phyloP scores from a whole-genome alignment of 257 asterid species.

The Capsicum baccatum region DNA sequence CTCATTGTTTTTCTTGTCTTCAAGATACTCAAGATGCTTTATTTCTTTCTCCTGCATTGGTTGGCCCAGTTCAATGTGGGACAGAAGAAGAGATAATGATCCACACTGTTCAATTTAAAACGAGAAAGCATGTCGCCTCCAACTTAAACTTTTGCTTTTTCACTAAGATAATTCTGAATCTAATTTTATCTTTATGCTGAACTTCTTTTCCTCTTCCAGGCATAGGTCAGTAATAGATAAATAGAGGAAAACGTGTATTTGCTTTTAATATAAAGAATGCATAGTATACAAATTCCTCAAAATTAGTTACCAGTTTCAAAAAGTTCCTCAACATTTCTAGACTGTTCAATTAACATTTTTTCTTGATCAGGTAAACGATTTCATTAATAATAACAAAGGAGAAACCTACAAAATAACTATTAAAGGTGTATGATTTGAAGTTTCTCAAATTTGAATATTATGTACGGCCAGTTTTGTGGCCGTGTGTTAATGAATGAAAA shows the following conservation, averaged over 20 bases:
- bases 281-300: neutral
- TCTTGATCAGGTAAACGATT: too few relatives aligned
- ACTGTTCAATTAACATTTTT: neutral
- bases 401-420: too few relatives aligned
- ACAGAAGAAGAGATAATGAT: neutral
- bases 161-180: neutral
- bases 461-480: neutral
- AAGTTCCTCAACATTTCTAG: neutral
- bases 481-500: neutral
- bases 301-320: too few relatives aligned
- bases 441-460: neutral
- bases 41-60: constrained; percentile 1
- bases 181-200: constrained; percentile 4
- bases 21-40: neutral
- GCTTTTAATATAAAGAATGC: constrained; percentile 10
- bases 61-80: neutral
- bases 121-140: neutral
- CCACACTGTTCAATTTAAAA: neutral
- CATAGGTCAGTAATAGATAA: neutral
- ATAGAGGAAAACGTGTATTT: neutral
- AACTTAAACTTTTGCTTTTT: neutral
- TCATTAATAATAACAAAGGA: too few relatives aligned
- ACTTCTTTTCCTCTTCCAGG: neutral
- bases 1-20: constrained; percentile 3
- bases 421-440: neutral